Percentiles rank a stretch among this genome's conserved stretches.
Conservation (phyloP, 345 rosid genomes). For the Acer negundo region DNA sequence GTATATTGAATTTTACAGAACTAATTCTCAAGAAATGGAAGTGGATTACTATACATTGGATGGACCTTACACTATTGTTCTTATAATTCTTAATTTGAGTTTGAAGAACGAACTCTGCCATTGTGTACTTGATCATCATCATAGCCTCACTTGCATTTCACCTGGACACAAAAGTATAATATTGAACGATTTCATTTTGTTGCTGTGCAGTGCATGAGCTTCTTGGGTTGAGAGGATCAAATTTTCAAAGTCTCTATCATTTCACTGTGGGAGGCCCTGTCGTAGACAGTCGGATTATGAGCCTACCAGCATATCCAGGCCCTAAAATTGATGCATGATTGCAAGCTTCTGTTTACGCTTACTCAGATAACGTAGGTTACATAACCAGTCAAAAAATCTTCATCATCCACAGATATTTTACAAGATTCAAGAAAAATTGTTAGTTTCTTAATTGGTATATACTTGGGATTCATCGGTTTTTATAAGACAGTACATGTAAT, state of each 20-base stretch:
- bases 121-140: neutral
- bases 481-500: neutral
- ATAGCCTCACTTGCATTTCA: neutral
- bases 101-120: neutral
- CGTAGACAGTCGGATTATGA: constrained; percentile 82
- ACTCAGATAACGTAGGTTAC: neutral
- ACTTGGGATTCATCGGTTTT: neutral
- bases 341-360: constrained; percentile 5
- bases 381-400: neutral
- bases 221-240: constrained; percentile 63
- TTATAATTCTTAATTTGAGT: neutral
- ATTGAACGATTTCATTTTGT: neutral
- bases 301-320: constrained; percentile 90
- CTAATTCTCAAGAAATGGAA: too few species aligned
- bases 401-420: neutral
- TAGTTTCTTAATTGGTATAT: neutral
- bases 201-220: constrained; percentile 61
- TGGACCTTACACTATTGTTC: neutral
- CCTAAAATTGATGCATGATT: constrained; percentile 56
- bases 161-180: neutral
- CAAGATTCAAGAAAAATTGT: neutral
- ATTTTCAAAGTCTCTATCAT: constrained; percentile 83
- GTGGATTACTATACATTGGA: neutral
- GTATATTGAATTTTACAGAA: neutral
- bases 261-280: constrained; percentile 87